phyloP scores from a whole-genome alignment of 768 basidiomycete genomes.

The Suillus subaureus region DNA sequence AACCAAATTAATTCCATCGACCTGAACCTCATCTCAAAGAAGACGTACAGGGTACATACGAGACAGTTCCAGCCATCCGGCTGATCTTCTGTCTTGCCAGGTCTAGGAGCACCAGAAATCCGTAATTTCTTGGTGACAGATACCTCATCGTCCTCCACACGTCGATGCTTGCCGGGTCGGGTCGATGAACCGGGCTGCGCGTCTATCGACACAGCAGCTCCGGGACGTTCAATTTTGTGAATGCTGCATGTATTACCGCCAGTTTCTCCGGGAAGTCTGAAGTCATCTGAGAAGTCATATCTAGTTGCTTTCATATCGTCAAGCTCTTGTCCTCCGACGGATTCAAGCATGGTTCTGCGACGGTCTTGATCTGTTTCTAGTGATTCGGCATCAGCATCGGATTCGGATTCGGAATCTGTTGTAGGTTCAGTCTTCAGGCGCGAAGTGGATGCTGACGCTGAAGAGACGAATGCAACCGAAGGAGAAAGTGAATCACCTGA shows the following conservation, averaged over 20 bases:
- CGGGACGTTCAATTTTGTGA: constrained; percentile 1
- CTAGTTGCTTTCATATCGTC: constrained; percentile 44
- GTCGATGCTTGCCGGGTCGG: constrained; percentile 23
- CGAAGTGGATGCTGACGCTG: constrained; percentile 11
- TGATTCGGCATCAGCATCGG: constrained; percentile 49
- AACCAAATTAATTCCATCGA: constrained; percentile 12
- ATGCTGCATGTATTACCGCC: constrained; percentile 8
- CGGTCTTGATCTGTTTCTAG: constrained; percentile 49
- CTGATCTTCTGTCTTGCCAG: constrained; percentile 37
- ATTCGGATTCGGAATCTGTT: constrained; percentile 36
- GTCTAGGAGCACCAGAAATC: neutral
- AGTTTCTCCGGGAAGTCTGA: constrained; percentile 39
- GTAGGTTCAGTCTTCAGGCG: constrained; percentile 14
- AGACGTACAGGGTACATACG: constrained; percentile 65
- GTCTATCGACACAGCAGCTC: neutral
- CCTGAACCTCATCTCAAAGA: constrained; percentile 5
- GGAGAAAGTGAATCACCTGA: neutral
- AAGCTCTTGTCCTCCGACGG: constrained; percentile 46
- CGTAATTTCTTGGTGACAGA: constrained; percentile 23
- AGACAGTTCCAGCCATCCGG: constrained; percentile 52
- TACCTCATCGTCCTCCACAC: constrained; percentile 23
- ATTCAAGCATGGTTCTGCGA: constrained; percentile 51
- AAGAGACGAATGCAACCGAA: neutral
- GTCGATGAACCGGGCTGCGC: constrained; percentile 4
- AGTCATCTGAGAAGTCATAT: constrained; percentile 53